Evolutionary conservation across 306 rosid genomes (phyloP).

Genomic region (Leucaena leucocephala): DNA sequence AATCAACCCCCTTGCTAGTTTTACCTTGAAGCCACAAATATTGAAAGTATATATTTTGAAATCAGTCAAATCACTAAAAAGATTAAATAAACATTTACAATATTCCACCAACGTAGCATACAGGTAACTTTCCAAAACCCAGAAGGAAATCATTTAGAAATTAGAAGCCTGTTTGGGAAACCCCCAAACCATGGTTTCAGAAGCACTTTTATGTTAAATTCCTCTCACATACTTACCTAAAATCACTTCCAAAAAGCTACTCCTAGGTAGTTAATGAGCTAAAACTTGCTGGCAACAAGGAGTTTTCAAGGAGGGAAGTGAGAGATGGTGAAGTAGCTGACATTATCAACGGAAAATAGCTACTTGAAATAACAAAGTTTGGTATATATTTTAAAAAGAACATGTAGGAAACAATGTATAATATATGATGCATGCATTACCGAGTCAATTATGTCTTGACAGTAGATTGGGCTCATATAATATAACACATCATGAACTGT

Average conservation of each 20-base stretch:
- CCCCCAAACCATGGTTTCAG: too few relatives aligned
- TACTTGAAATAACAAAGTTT: constrained; percentile 17
- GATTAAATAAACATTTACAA: not conserved
- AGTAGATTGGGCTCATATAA: constrained; percentile 99
- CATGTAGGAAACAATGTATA: constrained; percentile 22
- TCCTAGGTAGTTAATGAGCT: not conserved
- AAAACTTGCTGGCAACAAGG: not conserved
- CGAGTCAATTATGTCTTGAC: constrained; percentile 91
- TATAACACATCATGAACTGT: constrained; percentile 95
- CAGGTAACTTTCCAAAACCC: not conserved
- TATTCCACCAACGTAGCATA: not conserved
- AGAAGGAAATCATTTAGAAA: not conserved
- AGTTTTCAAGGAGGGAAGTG: not conserved
- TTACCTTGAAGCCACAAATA: not conserved
- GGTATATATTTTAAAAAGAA: constrained; percentile 8
- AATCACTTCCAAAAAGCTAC: too few relatives aligned
- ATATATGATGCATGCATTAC: constrained; percentile 46
- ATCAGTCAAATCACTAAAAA: not conserved
- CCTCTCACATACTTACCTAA: too few relatives aligned
- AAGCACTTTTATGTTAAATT: too few relatives aligned
- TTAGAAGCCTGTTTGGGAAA: too few relatives aligned
- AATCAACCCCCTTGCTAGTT: not conserved
- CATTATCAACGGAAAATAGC: constrained; percentile 10
- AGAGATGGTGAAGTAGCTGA: not conserved
- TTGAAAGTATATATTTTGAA: not conserved